These are phyloP conservation scores for Mycena rosella DNA, from an alignment of 768 basidiomycete species.

Conservation along the genomic window DNA sequence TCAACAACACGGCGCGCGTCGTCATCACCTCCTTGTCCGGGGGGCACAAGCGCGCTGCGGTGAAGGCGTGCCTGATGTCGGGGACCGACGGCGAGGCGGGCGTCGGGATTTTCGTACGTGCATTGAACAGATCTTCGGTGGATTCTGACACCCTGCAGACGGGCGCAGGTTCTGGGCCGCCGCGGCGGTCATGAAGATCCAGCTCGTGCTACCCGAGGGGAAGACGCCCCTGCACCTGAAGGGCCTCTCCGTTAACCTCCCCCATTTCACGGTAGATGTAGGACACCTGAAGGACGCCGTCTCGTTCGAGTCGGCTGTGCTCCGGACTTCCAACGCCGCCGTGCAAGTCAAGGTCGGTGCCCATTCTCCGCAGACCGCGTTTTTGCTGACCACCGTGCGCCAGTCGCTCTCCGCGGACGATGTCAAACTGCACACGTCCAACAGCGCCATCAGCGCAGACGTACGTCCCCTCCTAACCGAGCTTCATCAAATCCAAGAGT, in stretches of 20 bases:
- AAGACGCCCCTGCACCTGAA: constrained; percentile 1
- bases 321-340: constrained; percentile 18
- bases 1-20: constrained; percentile 15
- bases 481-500: too few species aligned
- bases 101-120: constrained; percentile 30
- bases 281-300: constrained; percentile 5
- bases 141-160: background rate
- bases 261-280: constrained; percentile 25
- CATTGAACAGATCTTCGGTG: background rate
- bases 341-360: constrained; percentile 2
- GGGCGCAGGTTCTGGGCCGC: background rate
- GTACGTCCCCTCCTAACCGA: background rate
- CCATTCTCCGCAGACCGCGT: background rate
- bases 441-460: constrained; percentile 16
- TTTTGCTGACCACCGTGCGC: background rate
- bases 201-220: constrained; percentile 14
- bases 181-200: constrained; percentile 13
- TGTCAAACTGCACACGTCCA: constrained; percentile 22
- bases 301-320: background rate
- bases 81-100: constrained; percentile 8
- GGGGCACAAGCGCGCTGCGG: too few species aligned
- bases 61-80: constrained; percentile 11
- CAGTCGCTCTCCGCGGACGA: constrained; percentile 13
- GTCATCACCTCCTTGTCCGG: constrained; percentile 1
- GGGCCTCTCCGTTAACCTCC: constrained; percentile 18